phyloP scores from a whole-genome alignment of 108 stramenopile species.

The Discostella stelligeroides region DNA sequence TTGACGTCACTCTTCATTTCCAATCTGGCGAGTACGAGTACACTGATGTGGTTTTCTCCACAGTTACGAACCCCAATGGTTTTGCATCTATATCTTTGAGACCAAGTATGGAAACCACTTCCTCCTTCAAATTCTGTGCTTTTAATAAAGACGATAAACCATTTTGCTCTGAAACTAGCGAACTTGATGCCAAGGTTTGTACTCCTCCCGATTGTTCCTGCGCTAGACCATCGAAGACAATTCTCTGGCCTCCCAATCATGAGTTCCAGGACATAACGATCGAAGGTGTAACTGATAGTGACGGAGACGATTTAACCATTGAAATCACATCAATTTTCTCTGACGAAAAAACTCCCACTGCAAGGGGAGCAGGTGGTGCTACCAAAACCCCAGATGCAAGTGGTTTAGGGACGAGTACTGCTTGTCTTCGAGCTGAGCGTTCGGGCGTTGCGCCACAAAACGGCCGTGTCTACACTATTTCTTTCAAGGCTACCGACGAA shows the following conservation, averaged over 20 bases:
- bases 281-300: no score
- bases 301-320: neutral
- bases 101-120: no score
- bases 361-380: constrained; percentile 1
- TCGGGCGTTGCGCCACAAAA: neutral
- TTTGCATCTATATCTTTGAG: no score
- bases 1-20: no score
- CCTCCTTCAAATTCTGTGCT: no score
- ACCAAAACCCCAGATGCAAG: neutral
- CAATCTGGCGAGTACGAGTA: no score
- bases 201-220: no score
- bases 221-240: neutral
- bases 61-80: no score
- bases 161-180: no score
- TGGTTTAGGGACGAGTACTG: neutral
- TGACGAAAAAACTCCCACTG: neutral
- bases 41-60: no score
- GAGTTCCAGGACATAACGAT: neutral
- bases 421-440: neutral
- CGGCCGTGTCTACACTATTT: neutral
- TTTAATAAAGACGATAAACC: no score
- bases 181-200: no score
- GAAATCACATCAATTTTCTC: neutral
- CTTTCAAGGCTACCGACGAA: neutral
- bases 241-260: neutral